A percentile compares a stretch with the other conserved stretches of the same genome.
Evolutionary conservation across 208 protist genomes (phyloP).

Genomic region (Tetramitus jugosus): DNA sequence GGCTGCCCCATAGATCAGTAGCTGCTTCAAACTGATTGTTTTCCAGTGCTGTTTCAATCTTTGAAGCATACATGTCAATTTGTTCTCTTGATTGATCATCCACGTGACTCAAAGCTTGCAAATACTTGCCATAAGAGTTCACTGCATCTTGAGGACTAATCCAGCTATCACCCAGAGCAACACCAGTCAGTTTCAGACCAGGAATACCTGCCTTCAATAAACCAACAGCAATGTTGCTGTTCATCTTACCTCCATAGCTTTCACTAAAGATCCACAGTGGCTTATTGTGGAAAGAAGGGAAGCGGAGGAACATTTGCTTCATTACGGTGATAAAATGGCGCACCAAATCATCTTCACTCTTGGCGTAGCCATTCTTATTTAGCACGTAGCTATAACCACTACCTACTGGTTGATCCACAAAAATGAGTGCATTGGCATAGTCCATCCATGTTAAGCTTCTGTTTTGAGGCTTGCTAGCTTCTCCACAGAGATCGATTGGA

Average conservation of each 20-base stretch:
- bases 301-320: constrained; percentile 33
- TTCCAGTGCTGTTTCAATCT: not conserved
- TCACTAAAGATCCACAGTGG: not conserved
- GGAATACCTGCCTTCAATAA: not conserved
- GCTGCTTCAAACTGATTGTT: not conserved
- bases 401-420: constrained; percentile 15
- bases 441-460: not conserved
- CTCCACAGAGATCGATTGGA: not conserved
- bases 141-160: not conserved
- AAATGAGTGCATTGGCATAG: not conserved
- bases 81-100: not conserved
- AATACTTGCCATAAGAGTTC: not conserved
- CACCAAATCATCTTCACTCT: constrained; percentile 32
- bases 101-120: not conserved
- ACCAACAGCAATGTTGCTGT: not conserved
- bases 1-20: not conserved
- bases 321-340: constrained; percentile 30
- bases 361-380: constrained; percentile 30
- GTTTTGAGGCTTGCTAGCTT: not conserved
- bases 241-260: not conserved
- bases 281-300: constrained; percentile 21
- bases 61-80: not conserved
- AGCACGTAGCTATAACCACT: constrained; percentile 41
- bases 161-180: not conserved
- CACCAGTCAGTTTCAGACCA: not conserved